A percentile compares a stretch with the other conserved stretches of the same genome.
Conservation (phyloP, 148 eudicot species). For the Rhododendron griersonianum region DNA sequence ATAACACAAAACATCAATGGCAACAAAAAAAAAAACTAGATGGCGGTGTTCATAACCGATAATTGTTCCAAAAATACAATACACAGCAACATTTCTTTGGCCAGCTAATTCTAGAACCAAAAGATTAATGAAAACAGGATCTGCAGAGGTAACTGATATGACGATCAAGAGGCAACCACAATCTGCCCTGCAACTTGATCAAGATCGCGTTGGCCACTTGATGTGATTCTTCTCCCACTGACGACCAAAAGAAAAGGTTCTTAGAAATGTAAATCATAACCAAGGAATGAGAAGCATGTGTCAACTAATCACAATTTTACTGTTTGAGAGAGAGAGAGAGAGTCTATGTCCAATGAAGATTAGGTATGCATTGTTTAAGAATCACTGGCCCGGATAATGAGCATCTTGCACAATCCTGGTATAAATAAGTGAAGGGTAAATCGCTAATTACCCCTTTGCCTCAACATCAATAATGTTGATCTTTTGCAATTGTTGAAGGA, state of each 20-base stretch:
- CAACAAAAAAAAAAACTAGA: neutral
- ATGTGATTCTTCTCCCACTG: conserved; percentile 52
- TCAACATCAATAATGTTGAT: conserved; percentile 36
- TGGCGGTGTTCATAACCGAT: neutral
- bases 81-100: neutral
- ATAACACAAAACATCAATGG: neutral
- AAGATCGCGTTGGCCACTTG: conserved; percentile 46
- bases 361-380: neutral
- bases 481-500: conserved; percentile 32
- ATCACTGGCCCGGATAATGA: neutral
- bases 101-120: neutral
- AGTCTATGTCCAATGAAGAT: too few relatives aligned
- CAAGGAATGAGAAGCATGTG: neutral
- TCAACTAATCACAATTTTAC: too few relatives aligned
- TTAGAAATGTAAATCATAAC: neutral
- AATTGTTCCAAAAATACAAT: neutral
- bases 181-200: conserved; percentile 56
- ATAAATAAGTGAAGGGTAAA: neutral
- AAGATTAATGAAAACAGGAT: neutral
- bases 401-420: neutral
- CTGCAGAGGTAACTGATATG: neutral
- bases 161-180: conserved; percentile 2
- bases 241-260: neutral
- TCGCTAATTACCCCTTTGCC: conserved; percentile 26
- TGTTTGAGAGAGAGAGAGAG: neutral